Percentiles rank a stretch among this genome's conserved stretches.
phyloP scores from a whole-genome alignment of 1,139 yeast species.

The Zygosaccharomyces pseudobailii region DNA sequence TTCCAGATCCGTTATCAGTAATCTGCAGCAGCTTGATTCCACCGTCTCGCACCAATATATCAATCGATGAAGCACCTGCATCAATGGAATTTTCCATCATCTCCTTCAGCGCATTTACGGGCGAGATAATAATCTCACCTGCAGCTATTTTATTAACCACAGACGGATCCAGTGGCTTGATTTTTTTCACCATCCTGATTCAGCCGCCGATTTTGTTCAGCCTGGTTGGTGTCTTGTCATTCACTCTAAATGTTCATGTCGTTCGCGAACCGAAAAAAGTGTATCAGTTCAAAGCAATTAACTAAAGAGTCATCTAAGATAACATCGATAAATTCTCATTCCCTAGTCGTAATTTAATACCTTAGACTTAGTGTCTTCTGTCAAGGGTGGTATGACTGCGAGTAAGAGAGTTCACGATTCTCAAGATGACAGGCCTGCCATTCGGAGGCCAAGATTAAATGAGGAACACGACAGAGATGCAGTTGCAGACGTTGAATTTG shows the following conservation, averaged over 20 bases:
- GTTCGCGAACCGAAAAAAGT: too few species aligned
- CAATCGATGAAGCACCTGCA: conserved; percentile 63
- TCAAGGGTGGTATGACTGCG: neutral
- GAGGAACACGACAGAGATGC: conserved; percentile 3
- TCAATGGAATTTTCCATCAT: conserved; percentile 77
- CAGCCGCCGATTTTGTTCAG: neutral
- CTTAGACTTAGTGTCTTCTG: too few species aligned
- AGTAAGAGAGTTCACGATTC: conserved; percentile 6
- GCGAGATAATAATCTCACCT: conserved; percentile 92
- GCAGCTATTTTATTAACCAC: conserved; percentile 95
- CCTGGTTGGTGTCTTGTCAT: neutral
- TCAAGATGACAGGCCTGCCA: neutral
- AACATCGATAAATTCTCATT: neutral
- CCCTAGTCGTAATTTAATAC: neutral
- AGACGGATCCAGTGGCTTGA: conserved; percentile 26
- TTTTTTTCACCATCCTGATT: conserved; percentile 13
- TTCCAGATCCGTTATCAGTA: conserved; percentile 76
- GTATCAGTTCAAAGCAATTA: neutral
- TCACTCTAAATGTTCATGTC: too few species aligned
- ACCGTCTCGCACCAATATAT: conserved; percentile 57
- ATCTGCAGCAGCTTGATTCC: conserved; percentile 61
- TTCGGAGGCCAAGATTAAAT: conserved; percentile 2
- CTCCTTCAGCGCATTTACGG: conserved; percentile 80
- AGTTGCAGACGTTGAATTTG: conserved; percentile 24
- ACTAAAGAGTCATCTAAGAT: neutral